Base-by-base conservation (phyloP, 1,139 yeast species). In the Blastobotrys illinoisensis region DNA sequence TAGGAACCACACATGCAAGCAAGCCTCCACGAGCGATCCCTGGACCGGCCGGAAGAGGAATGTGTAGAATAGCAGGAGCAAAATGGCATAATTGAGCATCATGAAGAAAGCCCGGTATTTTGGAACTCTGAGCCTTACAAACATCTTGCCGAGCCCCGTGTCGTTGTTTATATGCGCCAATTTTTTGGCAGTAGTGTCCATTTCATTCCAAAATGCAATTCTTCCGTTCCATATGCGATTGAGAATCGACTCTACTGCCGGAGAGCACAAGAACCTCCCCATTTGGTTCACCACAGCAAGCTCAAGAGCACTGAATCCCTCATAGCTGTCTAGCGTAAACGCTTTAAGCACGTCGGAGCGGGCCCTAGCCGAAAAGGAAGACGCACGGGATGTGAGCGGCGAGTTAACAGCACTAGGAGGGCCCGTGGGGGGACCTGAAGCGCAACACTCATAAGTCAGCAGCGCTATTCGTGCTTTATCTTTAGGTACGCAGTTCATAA, bases 141-240 rank as follows among this genome's bases (percentile, higher is more conserved):
- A 69, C 53, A 64, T 57, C 53, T 67, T 32, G 2, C 40, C 54
- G 20, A 32, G 53, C 20, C 26, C 47, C 6, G 14, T 50, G 11
- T 45, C 19, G n/a, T 56, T 54, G 40, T 50, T 50, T 28, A 53
- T 44, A 28, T 58, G 60, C 2, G 71, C 64, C 11, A 54, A 53
- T 51, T 68, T 67, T 32, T 53, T 59, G 3, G 67, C 60, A 19
- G 60, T 58, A 1, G 62, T 56, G 26, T 64, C 60, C 43, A 69
- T 68, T 23, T 60, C 61, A 46, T 65, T 64, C 72, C 72, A 69
- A 49, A 66, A 68, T 49, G 69, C 70, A 47, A 69, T 67, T 11
- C 63, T 60, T 11, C 73, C 73, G 16, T 61, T 62, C 73, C 73
- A 69, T 16, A 69, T 64, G 6, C 67, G 59, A n/a, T 57, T 54